These are phyloP conservation scores for Scutellaria minor DNA, from an alignment of 257 asterid species.

Conservation along the genomic window DNA sequence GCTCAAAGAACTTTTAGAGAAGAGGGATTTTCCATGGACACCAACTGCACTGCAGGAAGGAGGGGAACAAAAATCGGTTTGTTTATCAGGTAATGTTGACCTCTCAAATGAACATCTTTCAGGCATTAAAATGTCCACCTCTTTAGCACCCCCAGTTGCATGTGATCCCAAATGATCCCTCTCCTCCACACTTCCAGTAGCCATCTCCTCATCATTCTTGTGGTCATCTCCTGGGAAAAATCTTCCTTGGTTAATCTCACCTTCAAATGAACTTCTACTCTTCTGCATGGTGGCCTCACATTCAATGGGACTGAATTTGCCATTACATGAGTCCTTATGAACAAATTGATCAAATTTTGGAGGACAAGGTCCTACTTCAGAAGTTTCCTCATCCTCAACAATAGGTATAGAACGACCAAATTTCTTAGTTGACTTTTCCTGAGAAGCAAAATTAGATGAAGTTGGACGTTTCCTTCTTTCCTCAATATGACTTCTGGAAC, in stretches of 20 bases:
- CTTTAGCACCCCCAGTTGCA: conserved; percentile 28
- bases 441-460: conserved; percentile 27
- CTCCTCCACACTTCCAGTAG: conserved; percentile 24
- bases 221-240: conserved; percentile 13
- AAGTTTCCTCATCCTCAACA: conserved; percentile 28
- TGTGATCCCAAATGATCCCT: conserved; percentile 30
- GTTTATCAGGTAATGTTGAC: conserved; percentile 15
- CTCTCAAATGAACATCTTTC: conserved; percentile 25
- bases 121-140: conserved; percentile 34
- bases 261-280: conserved; percentile 31
- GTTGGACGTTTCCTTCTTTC: conserved; percentile 24
- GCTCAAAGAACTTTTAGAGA: conserved; percentile 13
- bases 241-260: conserved; percentile 23
- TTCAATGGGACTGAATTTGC: conserved; percentile 31
- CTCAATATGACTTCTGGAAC: conserved; percentile 31
- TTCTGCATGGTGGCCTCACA: conserved; percentile 26
- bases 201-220: conserved; percentile 30
- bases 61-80: not conserved
- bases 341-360: conserved; percentile 17
- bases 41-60: conserved; percentile 27
- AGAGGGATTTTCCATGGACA: conserved; percentile 32
- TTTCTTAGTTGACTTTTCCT: conserved; percentile 27
- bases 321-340: conserved; percentile 26
- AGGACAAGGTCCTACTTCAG: conserved; percentile 35
- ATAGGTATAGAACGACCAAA: conserved; percentile 22